Percentiles rank a stretch among this genome's conserved stretches.
Conservation (phyloP, 345 rosid genomes). For the Mallotus nudiflorus region DNA sequence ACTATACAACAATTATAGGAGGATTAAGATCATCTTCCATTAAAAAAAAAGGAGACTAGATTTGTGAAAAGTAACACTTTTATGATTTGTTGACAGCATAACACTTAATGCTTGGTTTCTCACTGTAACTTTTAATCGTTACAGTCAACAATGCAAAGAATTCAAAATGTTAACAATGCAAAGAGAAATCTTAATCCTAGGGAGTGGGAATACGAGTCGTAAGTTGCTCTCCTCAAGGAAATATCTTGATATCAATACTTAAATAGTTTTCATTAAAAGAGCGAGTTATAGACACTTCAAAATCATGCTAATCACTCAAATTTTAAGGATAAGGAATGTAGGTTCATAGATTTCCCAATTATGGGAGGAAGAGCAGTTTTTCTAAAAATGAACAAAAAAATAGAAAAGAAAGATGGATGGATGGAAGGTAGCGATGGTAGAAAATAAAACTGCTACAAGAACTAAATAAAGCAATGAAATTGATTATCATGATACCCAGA, state of each 20-base stretch:
- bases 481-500: constrained; percentile 18
- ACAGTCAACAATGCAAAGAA: constrained; percentile 86
- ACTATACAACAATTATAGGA: constrained; percentile 52
- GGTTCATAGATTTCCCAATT: constrained; percentile 52
- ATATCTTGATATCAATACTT: constrained; percentile 1
- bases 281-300: neutral
- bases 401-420: too few species aligned
- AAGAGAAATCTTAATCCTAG: constrained; percentile 86
- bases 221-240: constrained; percentile 35
- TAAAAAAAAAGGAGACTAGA: constrained; percentile 97
- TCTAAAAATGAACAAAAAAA: constrained; percentile 40
- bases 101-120: constrained; percentile 20
- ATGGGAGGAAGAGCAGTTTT: constrained; percentile 56
- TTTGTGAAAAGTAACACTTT: constrained; percentile 58
- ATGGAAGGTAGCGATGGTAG: constrained; percentile 58
- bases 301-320: constrained; percentile 13
- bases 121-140: constrained; percentile 14
- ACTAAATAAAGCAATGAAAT: constrained; percentile 23
- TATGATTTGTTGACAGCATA: constrained; percentile 2
- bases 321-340: constrained; percentile 25
- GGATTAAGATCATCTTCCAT: constrained; percentile 71
- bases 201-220: constrained; percentile 98
- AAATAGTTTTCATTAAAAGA: neutral
- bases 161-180: constrained; percentile 72
- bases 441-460: constrained; percentile 14